Evolutionary conservation across 1,139 yeast genomes (phyloP).

Genomic region (Diutina sp.): DNA sequence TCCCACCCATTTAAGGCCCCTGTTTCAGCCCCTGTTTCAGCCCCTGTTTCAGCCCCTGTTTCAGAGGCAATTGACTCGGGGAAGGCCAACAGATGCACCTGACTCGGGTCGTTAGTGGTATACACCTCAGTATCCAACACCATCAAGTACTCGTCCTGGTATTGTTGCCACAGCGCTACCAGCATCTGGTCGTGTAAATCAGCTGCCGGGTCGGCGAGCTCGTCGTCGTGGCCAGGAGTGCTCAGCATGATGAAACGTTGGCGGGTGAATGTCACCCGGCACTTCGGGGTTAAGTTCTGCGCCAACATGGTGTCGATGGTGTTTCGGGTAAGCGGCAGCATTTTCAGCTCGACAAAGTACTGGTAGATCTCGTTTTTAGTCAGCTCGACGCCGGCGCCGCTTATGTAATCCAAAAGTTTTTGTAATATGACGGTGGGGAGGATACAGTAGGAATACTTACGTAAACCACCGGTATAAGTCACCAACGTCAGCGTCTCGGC

Average conservation of each 20-base stretch:
- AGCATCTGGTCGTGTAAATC: constrained; percentile 3
- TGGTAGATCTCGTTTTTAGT: constrained; percentile 4
- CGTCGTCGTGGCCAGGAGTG: constrained; percentile 9
- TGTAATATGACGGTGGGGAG: constrained; percentile 23
- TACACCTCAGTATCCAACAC: constrained; percentile 21
- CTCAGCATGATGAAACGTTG: constrained; percentile 31
- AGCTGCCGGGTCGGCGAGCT: constrained; percentile 3
- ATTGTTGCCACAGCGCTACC: constrained; percentile 6
- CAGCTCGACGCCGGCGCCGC: constrained; percentile 7
- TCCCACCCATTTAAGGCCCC: constrained; percentile 15
- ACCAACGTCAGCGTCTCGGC: constrained; percentile 17
- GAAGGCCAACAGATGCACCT: neutral
- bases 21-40: too few relatives aligned
- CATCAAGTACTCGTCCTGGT: constrained; percentile 24
- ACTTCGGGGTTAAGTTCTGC: constrained; percentile 33
- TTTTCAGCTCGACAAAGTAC: constrained; percentile 8
- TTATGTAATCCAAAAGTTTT: constrained; percentile 8
- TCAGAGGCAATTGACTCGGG: constrained; percentile 3
- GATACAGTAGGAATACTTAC: constrained; percentile 28
- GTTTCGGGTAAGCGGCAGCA: constrained; percentile 13
- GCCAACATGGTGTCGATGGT: constrained; percentile 26
- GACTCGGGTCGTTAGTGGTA: constrained; percentile 17
- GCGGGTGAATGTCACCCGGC: constrained; percentile 31
- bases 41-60: too few relatives aligned
- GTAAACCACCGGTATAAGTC: constrained; percentile 28